Conservation (phyloP, 2,329 filamentous ascomycete genomes). For the Aspergillus thermomutatus region DNA sequence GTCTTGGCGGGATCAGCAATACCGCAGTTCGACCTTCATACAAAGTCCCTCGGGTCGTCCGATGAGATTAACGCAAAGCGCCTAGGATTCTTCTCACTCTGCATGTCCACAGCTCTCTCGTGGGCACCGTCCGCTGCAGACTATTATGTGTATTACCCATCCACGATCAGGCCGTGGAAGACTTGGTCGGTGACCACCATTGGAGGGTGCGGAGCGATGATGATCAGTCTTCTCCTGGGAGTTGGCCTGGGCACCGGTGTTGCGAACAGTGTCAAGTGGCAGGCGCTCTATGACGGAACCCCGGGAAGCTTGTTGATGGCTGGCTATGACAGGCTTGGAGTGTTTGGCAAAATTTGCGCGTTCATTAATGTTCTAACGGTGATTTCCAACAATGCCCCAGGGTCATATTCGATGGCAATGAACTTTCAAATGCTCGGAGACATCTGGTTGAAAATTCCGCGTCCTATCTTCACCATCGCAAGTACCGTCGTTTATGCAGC, state of each 20-base stretch:
- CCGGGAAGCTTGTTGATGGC: constrained; percentile 40
- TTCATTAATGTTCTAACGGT: constrained; percentile 42
- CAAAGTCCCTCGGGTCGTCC: constrained; percentile 24
- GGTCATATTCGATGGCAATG: constrained; percentile 45
- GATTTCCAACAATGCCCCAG: constrained; percentile 44
- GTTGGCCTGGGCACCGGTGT: constrained; percentile 41
- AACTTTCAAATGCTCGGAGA: constrained; percentile 44
- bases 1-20: constrained; percentile 41
- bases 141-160: constrained; percentile 45
- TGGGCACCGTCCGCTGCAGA: constrained; percentile 39
- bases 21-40: constrained; percentile 29
- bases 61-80: constrained; percentile 34
- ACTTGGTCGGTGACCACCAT: constrained; percentile 38
- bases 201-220: constrained; percentile 32
- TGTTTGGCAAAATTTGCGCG: constrained; percentile 43
- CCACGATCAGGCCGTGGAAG: constrained; percentile 32
- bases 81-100: constrained; percentile 36
- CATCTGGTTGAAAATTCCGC: constrained; percentile 37
- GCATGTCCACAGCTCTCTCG: constrained; percentile 33
- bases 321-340: constrained; percentile 37
- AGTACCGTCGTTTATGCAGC: constrained; percentile 41
- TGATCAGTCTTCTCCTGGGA: constrained; percentile 38
- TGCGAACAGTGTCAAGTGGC: constrained; percentile 27
- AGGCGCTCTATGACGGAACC: constrained; percentile 17
- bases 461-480: constrained; percentile 42